Evolutionary conservation across 768 basidiomycete genomes (phyloP).

Genomic region (Clavulina sp.): DNA sequence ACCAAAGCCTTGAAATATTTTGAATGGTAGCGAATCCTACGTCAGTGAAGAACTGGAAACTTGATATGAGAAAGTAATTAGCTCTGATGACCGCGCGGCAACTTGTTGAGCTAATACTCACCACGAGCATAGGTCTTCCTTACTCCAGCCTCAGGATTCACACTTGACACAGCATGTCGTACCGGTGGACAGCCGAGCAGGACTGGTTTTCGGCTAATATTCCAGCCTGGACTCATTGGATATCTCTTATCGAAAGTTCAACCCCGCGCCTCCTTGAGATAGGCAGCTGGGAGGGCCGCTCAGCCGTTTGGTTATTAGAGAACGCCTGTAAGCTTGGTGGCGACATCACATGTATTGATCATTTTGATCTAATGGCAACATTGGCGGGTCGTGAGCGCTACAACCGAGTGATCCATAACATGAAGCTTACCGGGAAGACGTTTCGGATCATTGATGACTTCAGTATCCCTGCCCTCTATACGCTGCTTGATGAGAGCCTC

Average conservation of each 20-base stretch:
- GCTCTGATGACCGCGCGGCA: no score
- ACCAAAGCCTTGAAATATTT: no score
- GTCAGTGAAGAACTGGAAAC: no score
- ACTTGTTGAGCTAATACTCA: no score
- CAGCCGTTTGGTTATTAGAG: slow-evolving; percentile 36
- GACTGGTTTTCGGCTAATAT: slow-evolving; percentile 39
- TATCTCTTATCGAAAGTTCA: slow-evolving; percentile 20
- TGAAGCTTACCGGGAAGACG: slow-evolving; percentile 26
- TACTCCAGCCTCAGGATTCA: no score
- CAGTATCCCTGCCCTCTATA: slow-evolving; percentile 34
- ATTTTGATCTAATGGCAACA: slow-evolving; percentile 37
- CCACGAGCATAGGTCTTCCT: no score
- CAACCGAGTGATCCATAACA: slow-evolving; percentile 30
- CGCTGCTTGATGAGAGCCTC: slow-evolving; percentile 28
- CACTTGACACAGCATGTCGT: no score
- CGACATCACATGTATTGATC: slow-evolving; percentile 37
- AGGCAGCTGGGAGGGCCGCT: slow-evolving; percentile 48
- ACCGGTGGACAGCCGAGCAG: slow-evolving; percentile 33
- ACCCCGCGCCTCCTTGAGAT: slow-evolving; percentile 36
- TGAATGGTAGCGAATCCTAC: no score
- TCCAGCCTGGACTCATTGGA: slow-evolving; percentile 22
- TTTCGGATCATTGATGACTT: slow-evolving; percentile 33
- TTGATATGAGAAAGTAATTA: no score
- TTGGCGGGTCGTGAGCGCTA: slow-evolving; percentile 30
- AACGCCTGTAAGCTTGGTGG: slow-evolving; percentile 28